A percentile compares a stretch with the other conserved stretches of the same genome.
Conservation (phyloP, 257 asterid genomes). For the Echites panduratus region DNA sequence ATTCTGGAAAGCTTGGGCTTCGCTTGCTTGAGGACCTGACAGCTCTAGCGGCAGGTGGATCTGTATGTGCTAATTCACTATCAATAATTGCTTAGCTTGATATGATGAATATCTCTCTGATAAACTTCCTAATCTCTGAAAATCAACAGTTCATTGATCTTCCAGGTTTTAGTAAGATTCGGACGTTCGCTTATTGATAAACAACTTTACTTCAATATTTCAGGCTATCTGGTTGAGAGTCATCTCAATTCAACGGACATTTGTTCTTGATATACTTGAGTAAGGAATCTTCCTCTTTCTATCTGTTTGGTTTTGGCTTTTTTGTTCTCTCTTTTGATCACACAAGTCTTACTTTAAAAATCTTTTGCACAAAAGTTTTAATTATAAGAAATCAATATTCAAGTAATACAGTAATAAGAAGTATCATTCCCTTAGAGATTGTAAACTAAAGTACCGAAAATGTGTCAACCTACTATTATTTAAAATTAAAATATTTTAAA, state of each 20-base stretch:
- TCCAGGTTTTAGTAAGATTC: constrained; percentile 7
- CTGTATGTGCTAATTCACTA: constrained; percentile 79
- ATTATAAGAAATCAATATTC: too few species aligned
- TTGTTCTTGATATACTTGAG: constrained; percentile 96
- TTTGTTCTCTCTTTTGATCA: background rate
- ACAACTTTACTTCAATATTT: constrained; percentile 22
- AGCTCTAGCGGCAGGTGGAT: constrained; percentile 99
- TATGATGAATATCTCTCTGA: background rate
- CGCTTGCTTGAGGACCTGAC: constrained; percentile 95
- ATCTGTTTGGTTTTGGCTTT: background rate
- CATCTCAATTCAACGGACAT: constrained; percentile 77
- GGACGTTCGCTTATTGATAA: background rate
- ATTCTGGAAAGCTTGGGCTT: constrained; percentile 85
- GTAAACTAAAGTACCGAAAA: too few species aligned
- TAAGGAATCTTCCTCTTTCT: constrained; percentile 37
- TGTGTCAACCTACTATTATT: too few species aligned
- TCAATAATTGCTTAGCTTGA: constrained; percentile 19
- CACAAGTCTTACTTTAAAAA: background rate
- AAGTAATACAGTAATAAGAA: too few species aligned
- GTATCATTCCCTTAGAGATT: too few species aligned
- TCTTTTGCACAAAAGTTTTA: too few species aligned
- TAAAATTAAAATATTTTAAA: too few species aligned
- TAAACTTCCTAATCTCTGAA: background rate
- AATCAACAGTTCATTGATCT: background rate
- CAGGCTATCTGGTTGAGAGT: constrained; percentile 88